Conservation (phyloP, 1,139 yeast genomes). For the Lodderomyces oxycetoniae region DNA sequence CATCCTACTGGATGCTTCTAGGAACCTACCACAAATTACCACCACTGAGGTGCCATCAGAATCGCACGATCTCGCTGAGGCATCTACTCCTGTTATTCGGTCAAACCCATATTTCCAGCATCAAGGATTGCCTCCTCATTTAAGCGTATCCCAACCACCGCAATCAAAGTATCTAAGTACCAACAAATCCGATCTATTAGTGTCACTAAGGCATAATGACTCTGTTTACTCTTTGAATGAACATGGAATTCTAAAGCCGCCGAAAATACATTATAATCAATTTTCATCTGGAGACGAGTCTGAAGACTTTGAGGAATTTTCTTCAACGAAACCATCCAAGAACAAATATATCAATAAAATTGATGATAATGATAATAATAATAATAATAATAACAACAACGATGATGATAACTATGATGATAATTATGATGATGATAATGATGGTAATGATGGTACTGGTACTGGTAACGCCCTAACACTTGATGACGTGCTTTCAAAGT, state of each 20-base stretch:
- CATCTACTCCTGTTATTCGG: constrained; percentile 28
- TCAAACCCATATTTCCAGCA: constrained; percentile 49
- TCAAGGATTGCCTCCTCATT: constrained; percentile 54
- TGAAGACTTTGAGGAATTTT: constrained; percentile 3
- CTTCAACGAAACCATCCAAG: no score
- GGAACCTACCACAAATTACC: constrained; percentile 5
- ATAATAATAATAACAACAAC: constrained; percentile 1
- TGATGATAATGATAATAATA: not conserved
- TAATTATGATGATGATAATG: constrained; percentile 1
- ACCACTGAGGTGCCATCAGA: constrained; percentile 7
- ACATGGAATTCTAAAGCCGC: constrained; percentile 24
- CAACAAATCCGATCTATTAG: constrained; percentile 22
- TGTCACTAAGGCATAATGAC: constrained; percentile 41
- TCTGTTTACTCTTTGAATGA: constrained; percentile 34
- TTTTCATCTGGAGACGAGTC: constrained; percentile 11
- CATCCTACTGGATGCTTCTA: constrained; percentile 5
- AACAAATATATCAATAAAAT: not conserved
- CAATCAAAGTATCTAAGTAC: constrained; percentile 8
- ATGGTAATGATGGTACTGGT: not conserved
- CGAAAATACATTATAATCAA: constrained; percentile 15
- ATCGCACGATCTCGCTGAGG: constrained; percentile 6
- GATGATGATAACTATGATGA: not conserved
- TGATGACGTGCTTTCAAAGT: constrained; percentile 7
- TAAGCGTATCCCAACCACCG: constrained; percentile 14
- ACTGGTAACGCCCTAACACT: not conserved